Base-by-base conservation (phyloP, 192 early-diverging fungal genomes). In the Backusella sp. region DNA sequence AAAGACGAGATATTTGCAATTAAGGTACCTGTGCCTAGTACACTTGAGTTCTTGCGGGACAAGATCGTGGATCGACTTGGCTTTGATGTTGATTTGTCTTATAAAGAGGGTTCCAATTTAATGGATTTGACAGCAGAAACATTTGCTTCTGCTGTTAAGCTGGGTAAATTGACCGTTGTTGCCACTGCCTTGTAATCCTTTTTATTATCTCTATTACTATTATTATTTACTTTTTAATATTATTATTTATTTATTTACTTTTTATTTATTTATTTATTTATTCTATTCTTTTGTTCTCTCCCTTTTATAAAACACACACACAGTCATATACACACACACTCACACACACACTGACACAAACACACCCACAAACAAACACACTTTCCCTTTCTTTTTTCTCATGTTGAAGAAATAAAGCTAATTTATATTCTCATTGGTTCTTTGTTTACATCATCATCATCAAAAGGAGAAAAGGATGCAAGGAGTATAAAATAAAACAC, bases 1-100 rank as follows among this genome's bases (percentile, higher is more conserved):
- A 83, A 86, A 46, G 90, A 87, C 34, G 93, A 94, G 70, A 89
- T 93, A 75, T 88, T 91, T 76, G 93, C 93, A 6, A 90, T 94
- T 70, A 88, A 89, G 73, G 82, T 94, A 72, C 87, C 90, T 0
- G 84, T 87, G 3, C 80, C 86, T 68, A 80, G 88, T 78, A 88
- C 86, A 14, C 85, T 90, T 66, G 80, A 75, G 8, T 76, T 82
- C 35, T 83, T 94, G 19, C 83, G 87, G 76, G 82, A 86, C 70
- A 89, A 90, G 71, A 87, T 94, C 46, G 82, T 85, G 34, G 84
- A 89, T 65, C 89, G 90, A 73, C 72, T 94, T 11, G 82, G 78
- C 6, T 73, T 77, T 69, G 76, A 77, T 42, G 73, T 74, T 66
- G 73, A 76, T 78, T 65, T 82, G 6, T 34, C 73, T 35, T 90